These are phyloP conservation scores for Ustilago curta DNA, from an alignment of 1,284 basidiomycete species.

Conservation along the genomic window DNA sequence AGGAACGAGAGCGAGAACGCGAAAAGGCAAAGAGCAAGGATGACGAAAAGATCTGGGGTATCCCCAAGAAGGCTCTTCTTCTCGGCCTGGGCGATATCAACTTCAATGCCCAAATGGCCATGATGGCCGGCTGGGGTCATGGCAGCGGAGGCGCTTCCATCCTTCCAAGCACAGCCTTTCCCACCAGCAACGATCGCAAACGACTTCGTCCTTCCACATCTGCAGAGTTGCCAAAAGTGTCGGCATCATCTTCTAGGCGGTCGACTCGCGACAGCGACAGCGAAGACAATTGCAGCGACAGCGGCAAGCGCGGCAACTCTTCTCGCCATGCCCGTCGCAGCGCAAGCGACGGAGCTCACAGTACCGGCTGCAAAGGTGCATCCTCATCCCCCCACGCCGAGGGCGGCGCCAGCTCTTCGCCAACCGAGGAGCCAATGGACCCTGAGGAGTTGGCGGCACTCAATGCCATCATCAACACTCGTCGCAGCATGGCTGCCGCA, in stretches of 20 bases:
- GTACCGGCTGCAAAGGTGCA: background rate
- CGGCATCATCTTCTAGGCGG: conserved; percentile 17
- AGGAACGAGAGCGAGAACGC: conserved; percentile 44
- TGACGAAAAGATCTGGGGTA: conserved; percentile 63
- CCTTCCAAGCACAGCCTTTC: conserved; percentile 21
- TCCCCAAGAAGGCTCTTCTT: conserved; percentile 63
- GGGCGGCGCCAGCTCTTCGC: conserved; percentile 15
- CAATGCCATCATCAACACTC: conserved; percentile 69
- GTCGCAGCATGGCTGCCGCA: conserved; percentile 65
- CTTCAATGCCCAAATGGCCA: conserved; percentile 64
- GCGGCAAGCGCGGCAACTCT: background rate
- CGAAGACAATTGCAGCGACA: conserved; percentile 5
- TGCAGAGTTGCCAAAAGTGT: conserved; percentile 15
- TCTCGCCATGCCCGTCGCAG: conserved; percentile 8
- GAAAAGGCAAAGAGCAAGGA: conserved; percentile 42
- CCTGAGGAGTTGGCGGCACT: conserved; percentile 66
- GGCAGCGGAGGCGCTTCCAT: conserved; percentile 51
- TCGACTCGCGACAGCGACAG: conserved; percentile 20
- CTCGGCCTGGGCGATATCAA: conserved; percentile 61
- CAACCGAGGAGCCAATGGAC: conserved; percentile 56
- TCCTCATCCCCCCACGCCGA: background rate
- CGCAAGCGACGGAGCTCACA: background rate
- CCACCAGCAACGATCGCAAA: conserved; percentile 28
- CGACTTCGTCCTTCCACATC: conserved; percentile 24
- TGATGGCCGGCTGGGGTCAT: conserved; percentile 63